Conservation (phyloP, 2,329 filamentous ascomycete species). For the Cladosporium sp. region DNA sequence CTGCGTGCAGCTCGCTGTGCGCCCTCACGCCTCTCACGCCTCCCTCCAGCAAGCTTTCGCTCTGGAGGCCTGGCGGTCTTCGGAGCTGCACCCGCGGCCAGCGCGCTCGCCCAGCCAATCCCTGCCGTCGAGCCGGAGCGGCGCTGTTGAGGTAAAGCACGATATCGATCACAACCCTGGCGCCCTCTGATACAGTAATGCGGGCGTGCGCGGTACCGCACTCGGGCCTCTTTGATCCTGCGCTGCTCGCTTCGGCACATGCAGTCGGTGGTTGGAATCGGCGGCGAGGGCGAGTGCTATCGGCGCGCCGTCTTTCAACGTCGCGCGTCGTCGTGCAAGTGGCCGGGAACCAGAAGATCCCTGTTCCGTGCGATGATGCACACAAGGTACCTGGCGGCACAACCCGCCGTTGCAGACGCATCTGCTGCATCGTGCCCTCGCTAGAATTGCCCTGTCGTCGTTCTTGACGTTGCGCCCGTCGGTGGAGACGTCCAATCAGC, state of each 20-base stretch:
- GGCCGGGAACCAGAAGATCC: background rate
- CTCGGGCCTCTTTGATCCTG: slow-evolving; percentile 2
- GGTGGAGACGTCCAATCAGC: background rate
- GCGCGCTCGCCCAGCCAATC: background rate
- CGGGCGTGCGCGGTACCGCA: background rate
- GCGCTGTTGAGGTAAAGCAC: slow-evolving; percentile 6
- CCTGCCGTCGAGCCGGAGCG: background rate
- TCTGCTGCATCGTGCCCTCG: background rate
- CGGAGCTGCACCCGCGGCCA: slow-evolving; percentile 3
- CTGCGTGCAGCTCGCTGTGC: slow-evolving; percentile 6
- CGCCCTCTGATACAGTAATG: slow-evolving; percentile 4
- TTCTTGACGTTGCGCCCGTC: slow-evolving; percentile 1
- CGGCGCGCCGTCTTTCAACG: too few relatives aligned
- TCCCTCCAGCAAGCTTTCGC: background rate
- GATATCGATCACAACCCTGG: background rate
- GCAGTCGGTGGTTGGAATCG: background rate
- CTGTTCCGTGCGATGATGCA: slow-evolving; percentile 1
- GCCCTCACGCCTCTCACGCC: background rate
- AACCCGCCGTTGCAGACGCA: slow-evolving; percentile 2
- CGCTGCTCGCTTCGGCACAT: slow-evolving; percentile 1
- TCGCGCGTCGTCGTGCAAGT: slow-evolving; percentile 1
- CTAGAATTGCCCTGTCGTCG: slow-evolving; percentile 10
- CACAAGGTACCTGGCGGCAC: slow-evolving; percentile 2
- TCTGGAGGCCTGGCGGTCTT: background rate
- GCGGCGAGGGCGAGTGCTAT: too few relatives aligned